Evolutionary conservation across 805 yeast genomes (phyloP).

Genomic region (Barnettozyma sucrosica): DNA sequence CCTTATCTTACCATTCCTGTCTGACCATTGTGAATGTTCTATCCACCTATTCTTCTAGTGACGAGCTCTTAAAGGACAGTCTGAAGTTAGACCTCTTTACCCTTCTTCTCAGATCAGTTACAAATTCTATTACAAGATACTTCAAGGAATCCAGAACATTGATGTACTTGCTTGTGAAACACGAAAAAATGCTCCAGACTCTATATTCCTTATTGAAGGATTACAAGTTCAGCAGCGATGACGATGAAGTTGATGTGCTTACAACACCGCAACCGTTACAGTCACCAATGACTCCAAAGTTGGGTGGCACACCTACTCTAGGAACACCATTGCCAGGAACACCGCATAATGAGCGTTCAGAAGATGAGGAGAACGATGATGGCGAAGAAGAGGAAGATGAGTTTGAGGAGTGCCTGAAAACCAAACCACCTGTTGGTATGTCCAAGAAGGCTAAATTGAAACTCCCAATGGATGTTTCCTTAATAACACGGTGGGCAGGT

Average conservation of each 20-base stretch:
- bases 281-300: conserved; percentile 4
- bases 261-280: not conserved
- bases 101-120: conserved; percentile 48
- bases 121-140: conserved; percentile 44
- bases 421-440: conserved; percentile 56
- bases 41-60: conserved; percentile 26
- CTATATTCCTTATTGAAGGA: conserved; percentile 11
- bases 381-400: conserved; percentile 18
- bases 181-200: conserved; percentile 26
- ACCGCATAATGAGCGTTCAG: conserved; percentile 11
- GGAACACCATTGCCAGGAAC: conserved; percentile 8
- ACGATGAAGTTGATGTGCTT: not conserved
- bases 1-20: conserved; percentile 48
- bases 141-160: conserved; percentile 50
- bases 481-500: conserved; percentile 54
- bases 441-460: conserved; percentile 50
- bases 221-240: conserved; percentile 8
- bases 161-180: conserved; percentile 40
- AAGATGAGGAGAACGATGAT: conserved; percentile 9
- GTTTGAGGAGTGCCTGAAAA: conserved; percentile 38
- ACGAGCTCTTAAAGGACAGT: conserved; percentile 23
- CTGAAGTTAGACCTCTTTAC: conserved; percentile 53
- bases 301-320: not conserved
- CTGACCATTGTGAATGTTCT: conserved; percentile 37
- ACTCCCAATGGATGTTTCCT: conserved; percentile 42